Conservation (phyloP, 495 filamentous ascomycete genomes). For the Sporormia fimetaria region DNA sequence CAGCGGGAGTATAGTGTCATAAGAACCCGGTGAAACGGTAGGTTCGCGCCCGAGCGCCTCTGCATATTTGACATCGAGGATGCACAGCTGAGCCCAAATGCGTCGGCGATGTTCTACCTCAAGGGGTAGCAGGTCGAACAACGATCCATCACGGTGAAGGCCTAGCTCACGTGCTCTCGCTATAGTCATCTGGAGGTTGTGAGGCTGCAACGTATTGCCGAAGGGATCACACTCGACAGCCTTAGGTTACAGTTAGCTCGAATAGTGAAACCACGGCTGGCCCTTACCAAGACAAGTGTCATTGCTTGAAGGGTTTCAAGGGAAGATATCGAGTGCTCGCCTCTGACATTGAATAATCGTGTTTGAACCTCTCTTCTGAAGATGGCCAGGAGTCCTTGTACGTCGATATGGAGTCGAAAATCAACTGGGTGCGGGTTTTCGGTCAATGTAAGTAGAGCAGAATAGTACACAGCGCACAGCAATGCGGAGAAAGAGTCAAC, state of each 20-base stretch:
- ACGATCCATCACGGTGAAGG: conserved; percentile 12
- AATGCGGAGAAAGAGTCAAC: no score
- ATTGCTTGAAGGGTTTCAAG: conserved; percentile 15
- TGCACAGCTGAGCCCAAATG: conserved; percentile 20
- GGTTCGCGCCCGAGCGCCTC: conserved; percentile 19
- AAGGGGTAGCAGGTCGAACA: conserved; percentile 10
- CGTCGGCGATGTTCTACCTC: conserved; percentile 15
- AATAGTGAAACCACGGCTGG: neutral
- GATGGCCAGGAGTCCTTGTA: no score
- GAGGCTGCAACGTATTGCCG: conserved; percentile 4
- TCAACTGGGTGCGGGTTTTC: no score
- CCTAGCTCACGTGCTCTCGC: conserved; percentile 15
- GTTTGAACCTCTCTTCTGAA: conserved; percentile 6
- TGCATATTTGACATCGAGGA: conserved; percentile 15
- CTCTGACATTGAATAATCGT: conserved; percentile 5
- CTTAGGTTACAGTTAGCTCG: conserved; percentile 2
- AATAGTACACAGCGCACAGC: no score
- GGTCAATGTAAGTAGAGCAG: no score
- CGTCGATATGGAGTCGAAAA: no score
- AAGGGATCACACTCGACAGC: conserved; percentile 1
- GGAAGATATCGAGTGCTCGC: neutral
- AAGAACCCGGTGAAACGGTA: conserved; percentile 5
- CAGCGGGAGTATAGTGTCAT: conserved; percentile 15
- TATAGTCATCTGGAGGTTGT: conserved; percentile 6
- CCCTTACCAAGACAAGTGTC: conserved; percentile 15